phyloP scores from a whole-genome alignment of 2,329 filamentous ascomycete species.

The Paecilomyces sp. region DNA sequence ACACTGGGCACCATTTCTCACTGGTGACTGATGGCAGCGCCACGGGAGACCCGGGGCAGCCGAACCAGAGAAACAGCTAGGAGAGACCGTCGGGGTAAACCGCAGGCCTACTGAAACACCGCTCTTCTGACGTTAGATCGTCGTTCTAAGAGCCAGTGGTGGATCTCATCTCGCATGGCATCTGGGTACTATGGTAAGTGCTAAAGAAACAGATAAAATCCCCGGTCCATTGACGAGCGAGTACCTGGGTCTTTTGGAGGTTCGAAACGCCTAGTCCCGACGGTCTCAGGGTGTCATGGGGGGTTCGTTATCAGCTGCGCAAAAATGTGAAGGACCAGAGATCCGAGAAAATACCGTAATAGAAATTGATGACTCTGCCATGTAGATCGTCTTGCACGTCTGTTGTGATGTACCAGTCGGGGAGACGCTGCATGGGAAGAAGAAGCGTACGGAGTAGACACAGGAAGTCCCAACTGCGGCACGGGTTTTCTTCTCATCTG shows the following conservation, averaged over 20 bases:
- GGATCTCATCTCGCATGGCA: slow-evolving; percentile 1
- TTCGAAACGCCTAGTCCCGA: not conserved
- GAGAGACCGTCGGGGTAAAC: not conserved
- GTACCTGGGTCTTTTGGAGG: not conserved
- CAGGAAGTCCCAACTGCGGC: not conserved
- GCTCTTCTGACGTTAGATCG: not conserved
- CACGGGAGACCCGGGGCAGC: not conserved
- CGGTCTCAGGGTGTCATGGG: not conserved
- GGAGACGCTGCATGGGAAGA: not conserved
- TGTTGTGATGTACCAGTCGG: slow-evolving; percentile 1
- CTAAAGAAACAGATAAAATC: not conserved
- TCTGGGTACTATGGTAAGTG: not conserved
- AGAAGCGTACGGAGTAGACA: not conserved
- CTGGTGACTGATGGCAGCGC: not conserved
- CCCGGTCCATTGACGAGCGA: not conserved
- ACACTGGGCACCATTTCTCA: not conserved
- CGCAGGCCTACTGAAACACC: not conserved
- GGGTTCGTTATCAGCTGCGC: not conserved
- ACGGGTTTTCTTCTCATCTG: not conserved
- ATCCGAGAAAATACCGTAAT: not conserved
- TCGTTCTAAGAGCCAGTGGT: not conserved
- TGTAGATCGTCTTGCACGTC: not conserved
- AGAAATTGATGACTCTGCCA: not conserved
- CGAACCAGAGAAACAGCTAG: not conserved
- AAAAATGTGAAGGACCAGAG: not conserved